Base-by-base conservation (phyloP, 2,329 filamentous ascomycete genomes). In the Aspergillus alliaceus region DNA sequence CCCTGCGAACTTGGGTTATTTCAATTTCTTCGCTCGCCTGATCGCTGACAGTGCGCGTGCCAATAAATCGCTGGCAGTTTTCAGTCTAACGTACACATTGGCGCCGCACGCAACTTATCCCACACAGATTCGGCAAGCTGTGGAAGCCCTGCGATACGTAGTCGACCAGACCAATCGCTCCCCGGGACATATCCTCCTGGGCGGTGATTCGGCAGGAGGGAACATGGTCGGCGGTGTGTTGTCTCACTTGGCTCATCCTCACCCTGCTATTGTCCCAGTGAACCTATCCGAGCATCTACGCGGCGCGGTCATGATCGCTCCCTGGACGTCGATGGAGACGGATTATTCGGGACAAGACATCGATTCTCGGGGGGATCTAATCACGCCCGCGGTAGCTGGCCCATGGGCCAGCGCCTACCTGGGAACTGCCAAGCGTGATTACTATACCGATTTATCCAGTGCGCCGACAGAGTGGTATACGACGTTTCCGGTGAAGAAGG, bases 11-110 rank as follows among this genome's bases (percentile, higher is more conserved):
- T 60, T 75, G 6, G 79, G 74, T 40, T 81, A 84, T 65, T 73
- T 84, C 53, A 68, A 77, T 18, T 85, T 80, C 73, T 73, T 81
- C 49, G 64, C 68, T 20, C 74, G 78, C 15, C 69, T 84, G 31
- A 69, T 78, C 51, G 69, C 75, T 35, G 69, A 75, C n/a, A 68
- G 82, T 20, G 66, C 71, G n/a, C 68, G 69, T 8, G 61, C 66
- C 27, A 78, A 77, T 40, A 77, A 82, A 51, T 73, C 75, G 31
- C 70, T 83, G 29, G 76, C 82, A 18, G 70, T 82, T 48, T 77
- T 86, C 49, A 69, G 83, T 24, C 75, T 86, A n/a, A 79, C 80
- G 37, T 88, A 88, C 69, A 82, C 81, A 25, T 78, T 87, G n/a
- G 78, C 83, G 0, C 78, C 78, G 0, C 61, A 70, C 11, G 77